Base-by-base conservation (phyloP, 2,329 filamentous ascomycete species). In the Hirsutella minnesotensis region DNA sequence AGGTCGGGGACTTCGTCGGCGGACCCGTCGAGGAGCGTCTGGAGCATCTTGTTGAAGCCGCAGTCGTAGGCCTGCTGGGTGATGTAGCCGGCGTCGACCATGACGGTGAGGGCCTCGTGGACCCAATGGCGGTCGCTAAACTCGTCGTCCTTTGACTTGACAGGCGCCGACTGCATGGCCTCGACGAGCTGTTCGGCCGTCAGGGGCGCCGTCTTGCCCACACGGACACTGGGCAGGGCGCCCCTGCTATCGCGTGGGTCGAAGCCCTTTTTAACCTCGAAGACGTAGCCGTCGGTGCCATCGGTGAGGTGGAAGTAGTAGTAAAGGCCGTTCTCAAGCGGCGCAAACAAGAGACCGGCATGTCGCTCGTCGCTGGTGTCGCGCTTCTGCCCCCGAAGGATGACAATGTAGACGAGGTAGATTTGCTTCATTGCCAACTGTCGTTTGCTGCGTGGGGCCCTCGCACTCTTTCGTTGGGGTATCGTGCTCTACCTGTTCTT, bases 121-220 rank as follows among this genome's bases (percentile, higher is more conserved):
- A 48, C 41, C 48, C 48, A 49, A 35, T 49, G 46, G 39, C 44
- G 46, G 30, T 42, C 34, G 30, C 42, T 43, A 36, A 49, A 48
- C 34, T 49, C 48, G 24, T 35, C 40, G 21, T 48, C 42, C n/a
- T 46, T 35, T 30, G 42, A 31, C 29, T 43, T 40, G 22, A 48
- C 31, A 12, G 48, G 48, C 22, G 44, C 48, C 15, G 38, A 30
- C 27, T 29, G 20, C 9, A 49, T 43, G 12, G 43, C 38, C 20
- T 39, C 18, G 9, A 40, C 33, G 20, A 49, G 38, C 5, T 20
- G 37, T 12, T 35, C 37, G 15, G 44, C 39, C 22, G 40, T 45
- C 7, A 48, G n/a, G 2, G 43, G 43, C 10, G 22, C 18, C n/a
- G 48, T 49, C 42, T 37, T 42, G 31, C 44, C 44, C 13, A 47